A percentile compares a stretch with the other conserved stretches of the same genome.
Conservation (phyloP, 352 stramenopile genomes). For the Globisporangium nunn region DNA sequence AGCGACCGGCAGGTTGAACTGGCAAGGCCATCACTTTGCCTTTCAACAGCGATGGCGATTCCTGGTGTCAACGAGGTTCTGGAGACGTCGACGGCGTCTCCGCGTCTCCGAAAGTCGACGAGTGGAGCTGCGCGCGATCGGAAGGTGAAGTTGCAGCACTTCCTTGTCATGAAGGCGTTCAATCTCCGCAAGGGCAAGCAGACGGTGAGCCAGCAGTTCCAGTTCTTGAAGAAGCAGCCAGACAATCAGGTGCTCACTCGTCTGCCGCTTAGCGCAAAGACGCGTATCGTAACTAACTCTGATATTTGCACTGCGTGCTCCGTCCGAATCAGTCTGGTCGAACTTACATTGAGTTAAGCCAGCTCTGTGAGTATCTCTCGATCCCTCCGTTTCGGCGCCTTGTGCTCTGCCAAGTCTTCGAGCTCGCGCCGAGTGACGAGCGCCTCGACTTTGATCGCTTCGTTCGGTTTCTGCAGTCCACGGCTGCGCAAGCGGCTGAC, state of each 20-base stretch:
- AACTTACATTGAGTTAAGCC: slow-evolving; percentile 41
- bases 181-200: slow-evolving; percentile 53
- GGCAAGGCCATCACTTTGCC: not conserved
- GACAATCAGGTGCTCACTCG: slow-evolving; percentile 7
- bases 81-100: not conserved
- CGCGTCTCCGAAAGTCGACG: slow-evolving; percentile 2
- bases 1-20: too few relatives aligned
- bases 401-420: slow-evolving; percentile 49
- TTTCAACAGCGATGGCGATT: slow-evolving; percentile 7
- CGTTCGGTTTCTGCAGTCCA: slow-evolving; percentile 58
- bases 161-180: slow-evolving; percentile 76
- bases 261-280: not conserved
- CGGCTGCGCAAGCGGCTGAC: slow-evolving; percentile 32
- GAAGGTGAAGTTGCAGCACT: slow-evolving; percentile 64
- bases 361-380: slow-evolving; percentile 61
- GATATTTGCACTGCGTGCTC: not conserved
- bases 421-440: slow-evolving; percentile 23
- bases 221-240: slow-evolving; percentile 29
- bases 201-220: slow-evolving; percentile 66
- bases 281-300: not conserved
- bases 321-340: slow-evolving; percentile 9
- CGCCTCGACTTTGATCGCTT: slow-evolving; percentile 50
- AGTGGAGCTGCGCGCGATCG: slow-evolving; percentile 16
- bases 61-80: not conserved
- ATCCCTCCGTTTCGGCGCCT: slow-evolving; percentile 62